phyloP scores from a whole-genome alignment of 108 stramenopile genomes.

The Skeletonema costatum region DNA sequence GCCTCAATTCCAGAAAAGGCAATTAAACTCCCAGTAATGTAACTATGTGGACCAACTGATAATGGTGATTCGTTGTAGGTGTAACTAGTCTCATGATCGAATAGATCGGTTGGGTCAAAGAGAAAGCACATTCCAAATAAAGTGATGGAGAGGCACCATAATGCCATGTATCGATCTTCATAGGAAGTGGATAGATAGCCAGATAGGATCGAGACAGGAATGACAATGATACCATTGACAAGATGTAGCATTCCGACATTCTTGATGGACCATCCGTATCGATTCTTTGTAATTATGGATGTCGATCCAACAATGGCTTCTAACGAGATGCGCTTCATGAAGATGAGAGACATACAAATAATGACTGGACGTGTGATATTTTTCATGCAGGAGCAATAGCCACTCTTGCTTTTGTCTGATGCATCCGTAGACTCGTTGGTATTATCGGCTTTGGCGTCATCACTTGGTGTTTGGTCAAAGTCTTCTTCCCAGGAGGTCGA shows the following conservation, averaged over 20 bases:
- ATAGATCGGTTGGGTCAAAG: constrained; percentile 30
- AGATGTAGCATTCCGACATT: constrained; percentile 41
- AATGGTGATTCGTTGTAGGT: constrained; percentile 37
- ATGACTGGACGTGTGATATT: constrained; percentile 43
- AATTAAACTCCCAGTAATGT: constrained; percentile 37
- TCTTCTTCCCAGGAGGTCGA: not conserved
- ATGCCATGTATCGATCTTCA: constrained; percentile 38
- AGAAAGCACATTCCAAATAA: constrained; percentile 31
- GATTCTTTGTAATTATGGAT: constrained; percentile 44
- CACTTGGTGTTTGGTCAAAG: constrained; percentile 5
- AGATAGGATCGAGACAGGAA: constrained; percentile 40
- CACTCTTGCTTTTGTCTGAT: not conserved
- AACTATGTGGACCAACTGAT: constrained; percentile 30
- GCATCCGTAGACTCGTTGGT: not conserved
- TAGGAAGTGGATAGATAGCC: constrained; percentile 38
- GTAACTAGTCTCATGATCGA: constrained; percentile 23
- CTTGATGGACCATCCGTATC: constrained; percentile 43
- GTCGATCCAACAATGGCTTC: constrained; percentile 43
- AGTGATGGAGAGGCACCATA: constrained; percentile 35
- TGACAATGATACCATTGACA: constrained; percentile 46
- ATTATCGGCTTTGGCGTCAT: not conserved
- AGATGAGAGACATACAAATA: constrained; percentile 49
- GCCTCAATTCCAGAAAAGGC: constrained; percentile 46
- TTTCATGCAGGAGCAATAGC: constrained; percentile 25
- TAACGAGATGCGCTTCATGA: constrained; percentile 43